Percentiles rank a stretch among this genome's conserved stretches.
phyloP scores from a whole-genome alignment of 177 flowering plant species.

The Vitis hybrid region DNA sequence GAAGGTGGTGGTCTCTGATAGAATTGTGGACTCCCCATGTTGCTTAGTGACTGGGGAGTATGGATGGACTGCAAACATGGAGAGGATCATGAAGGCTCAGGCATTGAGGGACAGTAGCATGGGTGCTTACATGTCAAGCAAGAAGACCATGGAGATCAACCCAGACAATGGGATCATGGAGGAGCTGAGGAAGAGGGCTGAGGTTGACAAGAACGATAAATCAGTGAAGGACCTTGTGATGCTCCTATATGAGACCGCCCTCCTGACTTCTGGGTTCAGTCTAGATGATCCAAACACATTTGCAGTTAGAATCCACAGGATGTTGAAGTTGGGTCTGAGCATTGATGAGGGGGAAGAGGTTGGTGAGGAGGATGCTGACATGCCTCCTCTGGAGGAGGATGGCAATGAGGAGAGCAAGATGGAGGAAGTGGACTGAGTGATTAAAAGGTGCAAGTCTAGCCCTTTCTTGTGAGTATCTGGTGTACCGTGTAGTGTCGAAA shows the following conservation, averaged over 20 bases:
- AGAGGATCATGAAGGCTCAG: constrained; percentile 77
- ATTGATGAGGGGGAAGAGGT: constrained; percentile 57
- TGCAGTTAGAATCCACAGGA: constrained; percentile 58
- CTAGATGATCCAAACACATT: constrained; percentile 68
- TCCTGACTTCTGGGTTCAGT: constrained; percentile 65
- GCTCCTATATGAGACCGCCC: constrained; percentile 61
- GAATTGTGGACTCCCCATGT: constrained; percentile 80
- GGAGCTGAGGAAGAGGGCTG: constrained; percentile 69
- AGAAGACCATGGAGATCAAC: constrained; percentile 78
- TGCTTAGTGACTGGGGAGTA: constrained; percentile 80
- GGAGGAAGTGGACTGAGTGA: constrained; percentile 80
- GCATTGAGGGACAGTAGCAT: constrained; percentile 69
- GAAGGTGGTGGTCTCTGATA: constrained; percentile 71
- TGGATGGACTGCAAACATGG: constrained; percentile 79
- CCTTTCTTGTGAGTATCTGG: not conserved
- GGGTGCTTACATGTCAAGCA: constrained; percentile 70
- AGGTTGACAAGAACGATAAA: constrained; percentile 70
- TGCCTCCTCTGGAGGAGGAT: constrained; percentile 75
- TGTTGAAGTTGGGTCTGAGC: constrained; percentile 66
- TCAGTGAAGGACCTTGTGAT: constrained; percentile 61
- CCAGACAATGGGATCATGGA: constrained; percentile 71
- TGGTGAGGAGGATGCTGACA: constrained; percentile 50
- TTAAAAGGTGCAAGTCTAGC: not conserved
- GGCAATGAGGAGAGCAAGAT: constrained; percentile 83
- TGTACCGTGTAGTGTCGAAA: too few species aligned